Base-by-base conservation (phyloP, 768 basidiomycete species). In the Tulasnella sp. region DNA sequence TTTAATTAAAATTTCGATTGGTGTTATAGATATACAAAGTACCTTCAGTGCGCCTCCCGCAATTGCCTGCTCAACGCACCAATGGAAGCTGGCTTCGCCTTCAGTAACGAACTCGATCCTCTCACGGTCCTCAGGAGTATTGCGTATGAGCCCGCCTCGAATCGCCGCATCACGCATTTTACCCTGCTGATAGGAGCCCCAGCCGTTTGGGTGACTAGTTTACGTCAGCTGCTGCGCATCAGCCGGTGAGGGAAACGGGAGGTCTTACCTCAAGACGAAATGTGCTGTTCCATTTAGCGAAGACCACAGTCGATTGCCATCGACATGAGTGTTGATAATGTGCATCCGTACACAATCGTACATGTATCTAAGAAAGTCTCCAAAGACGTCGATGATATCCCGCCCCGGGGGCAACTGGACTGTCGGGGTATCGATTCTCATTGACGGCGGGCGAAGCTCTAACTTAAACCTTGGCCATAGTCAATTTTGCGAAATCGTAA, bases 21-120 rank as follows among this genome's bases (percentile, higher is more conserved):
- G n/a, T 19, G 17, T 49, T 5, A 73, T 4, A 11, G 42, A 25
- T 1, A 12, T 69, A 52, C 17, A 77, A 79, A 7, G 42, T 42
- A 81, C 83, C 79, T 80, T 78, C 71, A 85, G 80, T 25, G 79
- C 79, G 68, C 80, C 79, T 36, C 80, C 78, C 0, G 80, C 80
- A 49, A 85, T 79, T 0, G 84, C 85, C 71, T 82, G 84, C 7
- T 82, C 82, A 71, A 88, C 77, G 54, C 86, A 86, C 74, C 82
- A 88, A 78, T 88, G 87, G 14, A 88, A 80, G 80, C 85, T 85
- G 0, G 88, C 88, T 79, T 89, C 88, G 39, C 87, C 88, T 76
- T 89, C 88, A 0, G 86, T 85, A 15, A 88, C 85, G 36, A 88
- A 86, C 31, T 82, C 81, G 25, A 88, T 80, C 17, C 84, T 83